Evolutionary conservation across 23 red algal genomes (phyloP).

Genomic region (Gracilaria domingensis): DNA sequence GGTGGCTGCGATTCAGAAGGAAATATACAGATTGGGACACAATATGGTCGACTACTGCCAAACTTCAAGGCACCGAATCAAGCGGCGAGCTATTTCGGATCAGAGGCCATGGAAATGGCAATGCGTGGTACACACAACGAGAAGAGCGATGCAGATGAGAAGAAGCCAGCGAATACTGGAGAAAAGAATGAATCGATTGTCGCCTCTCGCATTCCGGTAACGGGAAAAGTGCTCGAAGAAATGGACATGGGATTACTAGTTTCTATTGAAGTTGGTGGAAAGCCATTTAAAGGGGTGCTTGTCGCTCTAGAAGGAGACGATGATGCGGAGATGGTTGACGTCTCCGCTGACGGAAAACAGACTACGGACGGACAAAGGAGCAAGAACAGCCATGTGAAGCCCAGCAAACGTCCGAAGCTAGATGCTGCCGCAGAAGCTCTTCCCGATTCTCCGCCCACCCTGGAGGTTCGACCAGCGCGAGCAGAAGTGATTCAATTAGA

Average conservation of each 20-base stretch:
- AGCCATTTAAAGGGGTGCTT: constrained; percentile 63
- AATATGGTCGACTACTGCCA: constrained; percentile 32
- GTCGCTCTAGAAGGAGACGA: neutral
- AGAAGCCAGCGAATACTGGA: neutral
- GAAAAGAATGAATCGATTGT: neutral
- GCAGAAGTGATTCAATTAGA: neutral
- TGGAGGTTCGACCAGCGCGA: neutral
- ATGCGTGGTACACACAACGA: neutral
- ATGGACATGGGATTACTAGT: constrained; percentile 54
- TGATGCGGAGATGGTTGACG: neutral
- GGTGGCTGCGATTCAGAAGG: constrained; percentile 48
- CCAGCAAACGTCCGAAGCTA: constrained; percentile 35
- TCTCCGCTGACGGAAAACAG: neutral
- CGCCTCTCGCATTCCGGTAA: constrained; percentile 15
- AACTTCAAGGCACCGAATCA: constrained; percentile 33
- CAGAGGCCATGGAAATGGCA: constrained; percentile 24
- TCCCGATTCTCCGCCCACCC: constrained; percentile 34
- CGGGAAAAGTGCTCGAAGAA: constrained; percentile 42
- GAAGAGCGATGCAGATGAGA: neutral
- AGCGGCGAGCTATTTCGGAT: constrained; percentile 43
- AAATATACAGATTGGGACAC: constrained; percentile 7
- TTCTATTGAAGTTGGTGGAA: constrained; percentile 53
- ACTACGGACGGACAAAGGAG: neutral
- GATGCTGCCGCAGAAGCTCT: constrained; percentile 43
- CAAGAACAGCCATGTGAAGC: neutral